Evolutionary conservation across 179 eudicot species (phyloP), one percentile per base, ranked within the genome.

Genomic region (Spergularia azorica): DNA sequence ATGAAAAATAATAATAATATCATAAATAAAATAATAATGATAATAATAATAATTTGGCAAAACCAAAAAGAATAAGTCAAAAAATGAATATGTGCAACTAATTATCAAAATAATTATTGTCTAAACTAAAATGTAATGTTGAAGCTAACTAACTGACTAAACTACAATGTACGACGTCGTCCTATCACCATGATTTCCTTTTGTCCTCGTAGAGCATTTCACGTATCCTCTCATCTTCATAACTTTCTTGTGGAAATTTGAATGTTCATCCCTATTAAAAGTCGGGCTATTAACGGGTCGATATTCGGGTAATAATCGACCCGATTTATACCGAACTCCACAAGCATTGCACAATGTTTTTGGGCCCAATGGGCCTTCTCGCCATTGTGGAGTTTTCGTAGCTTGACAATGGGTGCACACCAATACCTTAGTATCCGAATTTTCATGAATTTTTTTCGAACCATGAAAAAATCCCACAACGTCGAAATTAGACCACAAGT

Each of bases 321-420:
- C 85, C n/a, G 54, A 3, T 39, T 15, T 71, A 3, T 13, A 79
- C 55, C 68, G 76, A 3, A 83, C 71, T 0, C 85, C 85, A 46
- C 85, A 83, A 1, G 85, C 85, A 20, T 83, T 83, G 36, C 85
- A 83, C 4, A 83, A 57, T 5, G 85, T 71, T 61, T 64, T 54
- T 32, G 55, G 76, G 1, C 85, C 85, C 51, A 64, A 18, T 13
- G 85, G 83, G 12, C 85, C 85, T 68, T 79, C 38, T 51, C 85
- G 67, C 85, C 85, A 83, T 79, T 83, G 85, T 3, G 80, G 85
- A 11, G 85, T 79, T 15, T 60, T 55, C 8, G 55, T 61, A 15
- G 72, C 11, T 56, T 75, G 71, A 17, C 85, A 83, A 68, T 83
- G 85, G 1, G 41, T 54, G 64, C 85, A 83, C 16, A 18, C 54